Evolutionary conservation across 345 rosid species (phyloP).

Genomic region (Boechera divaricarpa): DNA sequence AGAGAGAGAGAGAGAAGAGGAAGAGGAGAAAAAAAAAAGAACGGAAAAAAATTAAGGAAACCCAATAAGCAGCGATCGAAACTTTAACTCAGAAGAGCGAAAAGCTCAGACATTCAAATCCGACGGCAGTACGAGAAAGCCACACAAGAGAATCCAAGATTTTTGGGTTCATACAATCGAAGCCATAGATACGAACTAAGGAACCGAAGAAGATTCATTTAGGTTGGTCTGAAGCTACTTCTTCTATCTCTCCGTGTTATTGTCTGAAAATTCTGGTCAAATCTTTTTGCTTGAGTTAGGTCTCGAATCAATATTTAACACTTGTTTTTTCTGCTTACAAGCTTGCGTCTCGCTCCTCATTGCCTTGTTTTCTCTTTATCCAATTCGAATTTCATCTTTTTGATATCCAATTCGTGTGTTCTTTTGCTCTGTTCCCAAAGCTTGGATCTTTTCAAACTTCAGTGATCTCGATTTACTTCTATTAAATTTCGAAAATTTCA

Average conservation of each 20-base stretch:
- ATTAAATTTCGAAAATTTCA: slow-evolving; percentile 51
- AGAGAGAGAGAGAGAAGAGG: slow-evolving; percentile 19
- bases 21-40: slow-evolving; percentile 20
- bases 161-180: slow-evolving; percentile 4
- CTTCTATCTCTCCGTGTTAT: slow-evolving; percentile 34
- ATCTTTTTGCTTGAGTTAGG: slow-evolving; percentile 44
- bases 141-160: slow-evolving; percentile 21
- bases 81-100: slow-evolving; percentile 49
- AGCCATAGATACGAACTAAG: slow-evolving; percentile 37
- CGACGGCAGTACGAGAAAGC: slow-evolving; percentile 38
- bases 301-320: slow-evolving; percentile 43
- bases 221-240: slow-evolving; percentile 38
- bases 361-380: slow-evolving; percentile 33
- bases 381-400: slow-evolving; percentile 30
- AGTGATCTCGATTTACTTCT: slow-evolving; percentile 60
- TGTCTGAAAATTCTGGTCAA: slow-evolving; percentile 55
- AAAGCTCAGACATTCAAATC: slow-evolving; percentile 53
- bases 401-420: slow-evolving; percentile 40
- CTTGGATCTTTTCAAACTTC: slow-evolving; percentile 48
- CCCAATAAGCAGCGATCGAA: slow-evolving; percentile 63
- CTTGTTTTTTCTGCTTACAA: slow-evolving; percentile 47
- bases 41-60: slow-evolving; percentile 32
- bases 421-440: slow-evolving; percentile 52
- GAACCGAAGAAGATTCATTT: slow-evolving; percentile 43
- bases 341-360: slow-evolving; percentile 53